phyloP scores from a whole-genome alignment of 495 filamentous ascomycete species.

The Neurospora hispaniola region DNA sequence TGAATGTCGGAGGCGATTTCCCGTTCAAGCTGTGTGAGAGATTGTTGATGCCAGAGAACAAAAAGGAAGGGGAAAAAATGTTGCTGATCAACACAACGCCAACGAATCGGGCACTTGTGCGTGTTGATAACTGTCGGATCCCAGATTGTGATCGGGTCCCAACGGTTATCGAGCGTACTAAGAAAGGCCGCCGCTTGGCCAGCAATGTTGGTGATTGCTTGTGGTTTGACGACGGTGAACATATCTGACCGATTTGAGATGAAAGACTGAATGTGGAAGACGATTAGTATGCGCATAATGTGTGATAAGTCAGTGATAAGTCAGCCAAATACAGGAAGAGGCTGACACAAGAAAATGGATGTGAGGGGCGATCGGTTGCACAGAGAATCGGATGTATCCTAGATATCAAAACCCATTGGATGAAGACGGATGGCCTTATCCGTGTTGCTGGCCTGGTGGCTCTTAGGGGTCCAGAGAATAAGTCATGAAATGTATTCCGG shows the following conservation, averaged over 20 bases:
- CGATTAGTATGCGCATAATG: not conserved
- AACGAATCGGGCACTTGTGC: not conserved
- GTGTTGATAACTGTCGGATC: not conserved
- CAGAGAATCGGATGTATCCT: not conserved
- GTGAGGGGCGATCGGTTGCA: not conserved
- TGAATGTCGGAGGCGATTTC: not conserved
- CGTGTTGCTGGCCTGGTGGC: not conserved
- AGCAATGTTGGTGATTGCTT: not conserved
- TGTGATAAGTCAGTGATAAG: not conserved
- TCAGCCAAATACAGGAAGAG: not conserved
- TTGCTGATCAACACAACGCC: not conserved
- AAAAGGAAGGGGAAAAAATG: not conserved
- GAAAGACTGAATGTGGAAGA: not conserved
- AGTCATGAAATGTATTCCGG: not conserved
- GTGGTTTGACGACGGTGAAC: not conserved
- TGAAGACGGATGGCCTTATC: not conserved
- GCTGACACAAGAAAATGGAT: not conserved
- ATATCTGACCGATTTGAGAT: not conserved
- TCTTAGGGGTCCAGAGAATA: not conserved
- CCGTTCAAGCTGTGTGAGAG: not conserved
- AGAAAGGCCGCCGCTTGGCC: not conserved
- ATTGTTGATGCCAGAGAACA: not conserved
- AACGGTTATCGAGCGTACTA: not conserved
- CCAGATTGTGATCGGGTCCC: not conserved
- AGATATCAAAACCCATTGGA: not conserved